A percentile compares a stretch with the other conserved stretches of the same genome.
phyloP scores from a whole-genome alignment of 148 eudicot genomes.

The Simmondsia chinensis region DNA sequence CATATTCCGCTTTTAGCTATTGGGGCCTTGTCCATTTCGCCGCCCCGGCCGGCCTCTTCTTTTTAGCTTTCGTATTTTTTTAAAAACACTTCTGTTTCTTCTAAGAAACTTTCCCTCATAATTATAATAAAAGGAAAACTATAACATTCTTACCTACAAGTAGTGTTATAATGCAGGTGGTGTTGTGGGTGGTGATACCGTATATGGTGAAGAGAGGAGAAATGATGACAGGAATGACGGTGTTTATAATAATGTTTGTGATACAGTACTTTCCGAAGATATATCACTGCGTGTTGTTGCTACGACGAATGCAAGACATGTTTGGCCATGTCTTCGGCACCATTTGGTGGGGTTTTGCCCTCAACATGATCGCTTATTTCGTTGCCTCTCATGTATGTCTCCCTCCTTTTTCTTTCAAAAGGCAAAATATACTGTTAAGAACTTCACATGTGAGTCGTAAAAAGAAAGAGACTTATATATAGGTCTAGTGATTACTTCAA shows the following conservation, averaged over 20 bases:
- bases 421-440: too few species aligned
- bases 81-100: too few species aligned
- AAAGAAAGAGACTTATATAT: background rate
- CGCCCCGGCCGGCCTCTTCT: too few species aligned
- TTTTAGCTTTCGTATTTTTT: too few species aligned
- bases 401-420: background rate
- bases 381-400: slow-evolving; percentile 84
- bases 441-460: background rate
- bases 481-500: too few species aligned
- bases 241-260: slow-evolving; percentile 51
- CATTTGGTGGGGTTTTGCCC: slow-evolving; percentile 98
- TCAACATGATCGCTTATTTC: slow-evolving; percentile 84
- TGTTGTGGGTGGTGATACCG: slow-evolving; percentile 75
- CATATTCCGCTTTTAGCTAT: too few species aligned
- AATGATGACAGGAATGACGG: slow-evolving; percentile 58
- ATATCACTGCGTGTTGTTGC: slow-evolving; percentile 76
- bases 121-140: too few species aligned
- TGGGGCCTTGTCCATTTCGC: too few species aligned
- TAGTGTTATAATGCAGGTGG: slow-evolving; percentile 49
- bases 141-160: too few species aligned
- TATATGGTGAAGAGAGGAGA: slow-evolving; percentile 41
- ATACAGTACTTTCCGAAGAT: slow-evolving; percentile 89
- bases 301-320: slow-evolving; percentile 81
- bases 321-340: slow-evolving; percentile 89
- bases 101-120: too few species aligned